These are phyloP conservation scores for Phytophthora kernoviae DNA, from an alignment of 352 stramenopile genomes.

Conservation along the genomic window DNA sequence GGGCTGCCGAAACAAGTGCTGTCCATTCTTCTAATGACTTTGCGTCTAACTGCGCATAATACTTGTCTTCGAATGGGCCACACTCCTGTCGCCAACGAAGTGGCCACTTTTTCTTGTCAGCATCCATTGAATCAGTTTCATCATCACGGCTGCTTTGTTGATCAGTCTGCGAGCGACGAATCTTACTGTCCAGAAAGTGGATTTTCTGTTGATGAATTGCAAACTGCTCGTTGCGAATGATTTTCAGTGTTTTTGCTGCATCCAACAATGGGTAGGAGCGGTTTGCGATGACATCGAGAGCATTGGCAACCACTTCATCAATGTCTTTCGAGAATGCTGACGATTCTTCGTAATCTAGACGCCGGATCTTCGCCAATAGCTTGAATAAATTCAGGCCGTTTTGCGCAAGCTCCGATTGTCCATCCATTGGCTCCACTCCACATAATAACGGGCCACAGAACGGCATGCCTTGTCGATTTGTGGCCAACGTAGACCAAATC, in stretches of 20 bases:
- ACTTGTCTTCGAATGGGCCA: conserved; percentile 66
- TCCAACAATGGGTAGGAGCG: conserved; percentile 70
- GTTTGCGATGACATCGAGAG: conserved; percentile 61
- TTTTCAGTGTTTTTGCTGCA: conserved; percentile 68
- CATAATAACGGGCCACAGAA: conserved; percentile 80
- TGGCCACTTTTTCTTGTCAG: conserved; percentile 48
- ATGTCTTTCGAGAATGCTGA: conserved; percentile 69
- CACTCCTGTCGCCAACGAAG: conserved; percentile 83
- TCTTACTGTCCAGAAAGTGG: conserved; percentile 63
- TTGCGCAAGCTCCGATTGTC: conserved; percentile 20
- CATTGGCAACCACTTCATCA: conserved; percentile 62
- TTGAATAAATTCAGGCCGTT: conserved; percentile 68
- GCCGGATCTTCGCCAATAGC: conserved; percentile 73
- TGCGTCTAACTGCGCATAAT: conserved; percentile 63
- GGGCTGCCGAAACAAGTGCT: conserved; percentile 68
- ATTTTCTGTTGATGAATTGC: conserved; percentile 71
- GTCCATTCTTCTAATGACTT: conserved; percentile 79
- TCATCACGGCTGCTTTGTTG: conserved; percentile 23
- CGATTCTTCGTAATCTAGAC: conserved; percentile 73
- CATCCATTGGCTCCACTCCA: conserved; percentile 49
- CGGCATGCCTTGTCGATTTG: conserved; percentile 83
- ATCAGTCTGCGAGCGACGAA: conserved; percentile 50
- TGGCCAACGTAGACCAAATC: conserved; percentile 85
- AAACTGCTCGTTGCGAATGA: conserved; percentile 82
- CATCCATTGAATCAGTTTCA: conserved; percentile 12